phyloP scores from a whole-genome alignment of 2,329 filamentous ascomycete species.

The Lachnellula hyalina region DNA sequence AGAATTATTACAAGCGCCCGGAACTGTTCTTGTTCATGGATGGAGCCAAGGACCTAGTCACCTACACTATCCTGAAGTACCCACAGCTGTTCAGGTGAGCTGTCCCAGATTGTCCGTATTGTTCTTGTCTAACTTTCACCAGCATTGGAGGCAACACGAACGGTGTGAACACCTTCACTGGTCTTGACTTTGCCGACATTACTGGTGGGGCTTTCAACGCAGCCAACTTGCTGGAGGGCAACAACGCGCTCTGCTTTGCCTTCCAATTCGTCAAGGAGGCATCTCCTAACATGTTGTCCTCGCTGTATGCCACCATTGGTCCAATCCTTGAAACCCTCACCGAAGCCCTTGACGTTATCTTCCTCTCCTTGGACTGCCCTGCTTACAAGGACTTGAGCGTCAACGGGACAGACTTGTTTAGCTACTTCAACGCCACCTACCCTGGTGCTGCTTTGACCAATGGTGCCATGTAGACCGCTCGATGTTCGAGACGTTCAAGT shows the following conservation, averaged over 20 bases:
- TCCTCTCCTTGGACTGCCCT: not conserved
- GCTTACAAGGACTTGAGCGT: too few relatives aligned
- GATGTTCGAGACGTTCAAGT: too few relatives aligned
- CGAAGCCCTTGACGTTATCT: not conserved
- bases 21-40: too few relatives aligned
- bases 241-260: conserved; percentile 43
- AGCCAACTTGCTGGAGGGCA: conserved; percentile 38
- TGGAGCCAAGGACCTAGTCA: too few relatives aligned
- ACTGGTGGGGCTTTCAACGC: conserved; percentile 42
- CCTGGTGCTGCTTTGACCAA: too few relatives aligned
- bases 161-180: conserved; percentile 45
- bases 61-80: too few relatives aligned
- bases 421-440: too few relatives aligned
- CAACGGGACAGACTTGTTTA: too few relatives aligned
- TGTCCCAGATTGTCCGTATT: accelerated
- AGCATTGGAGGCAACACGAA: conserved; percentile 49
- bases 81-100: too few relatives aligned
- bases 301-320: not conserved
- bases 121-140: conserved; percentile 38
- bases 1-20: not conserved
- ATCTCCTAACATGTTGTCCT: conserved; percentile 37
- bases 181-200: conserved; percentile 38
- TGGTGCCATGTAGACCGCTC: too few relatives aligned
- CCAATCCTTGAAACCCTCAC: not conserved
- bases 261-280: conserved; percentile 36